These are phyloP conservation scores for Penicillium glabrum DNA, from an alignment of 2,329 filamentous ascomycete genomes.

Conservation along the genomic window DNA sequence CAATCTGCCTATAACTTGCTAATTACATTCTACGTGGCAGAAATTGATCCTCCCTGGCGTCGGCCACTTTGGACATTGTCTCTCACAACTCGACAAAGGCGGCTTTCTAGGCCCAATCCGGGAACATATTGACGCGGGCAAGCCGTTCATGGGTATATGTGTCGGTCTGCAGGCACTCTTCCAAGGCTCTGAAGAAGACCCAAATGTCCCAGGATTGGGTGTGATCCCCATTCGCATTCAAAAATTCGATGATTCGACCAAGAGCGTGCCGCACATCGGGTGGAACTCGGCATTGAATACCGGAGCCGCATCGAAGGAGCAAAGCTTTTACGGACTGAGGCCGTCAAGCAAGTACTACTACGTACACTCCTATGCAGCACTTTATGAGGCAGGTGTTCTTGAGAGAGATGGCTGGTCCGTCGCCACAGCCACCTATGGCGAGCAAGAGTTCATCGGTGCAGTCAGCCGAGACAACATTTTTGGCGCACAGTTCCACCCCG, in stretches of 20 bases:
- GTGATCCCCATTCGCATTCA: conserved; percentile 69
- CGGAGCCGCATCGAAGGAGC: conserved; percentile 42
- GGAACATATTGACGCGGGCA: conserved; percentile 82
- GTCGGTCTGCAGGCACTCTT: conserved; percentile 92
- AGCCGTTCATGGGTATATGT: conserved; percentile 97
- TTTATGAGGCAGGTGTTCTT: conserved; percentile 70
- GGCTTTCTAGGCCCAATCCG: conserved; percentile 82
- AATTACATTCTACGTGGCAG: conserved; percentile 47
- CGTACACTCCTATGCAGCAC: conserved; percentile 89
- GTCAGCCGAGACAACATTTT: conserved; percentile 82
- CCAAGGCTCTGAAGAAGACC: conserved; percentile 77
- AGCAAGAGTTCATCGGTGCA: conserved; percentile 88
- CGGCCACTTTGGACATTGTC: conserved; percentile 95
- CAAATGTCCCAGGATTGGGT: conserved; percentile 69
- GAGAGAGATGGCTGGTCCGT: conserved; percentile 85
- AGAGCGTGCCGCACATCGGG: conserved; percentile 97
- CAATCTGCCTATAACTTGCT: background rate
- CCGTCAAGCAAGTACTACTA: conserved; percentile 96
- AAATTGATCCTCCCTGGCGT: conserved; percentile 95
- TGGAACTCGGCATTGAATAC: conserved; percentile 82
- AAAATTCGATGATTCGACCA: conserved; percentile 73
- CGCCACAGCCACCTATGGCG: conserved; percentile 84
- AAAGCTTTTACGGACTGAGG: conserved; percentile 73
- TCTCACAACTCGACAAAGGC: conserved; percentile 76
- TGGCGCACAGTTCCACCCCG: conserved; percentile 94